Evolutionary conservation across 2,329 filamentous ascomycete species (phyloP), one percentile per base, ranked within the genome.

Genomic region (Hysterium pulicare): DNA sequence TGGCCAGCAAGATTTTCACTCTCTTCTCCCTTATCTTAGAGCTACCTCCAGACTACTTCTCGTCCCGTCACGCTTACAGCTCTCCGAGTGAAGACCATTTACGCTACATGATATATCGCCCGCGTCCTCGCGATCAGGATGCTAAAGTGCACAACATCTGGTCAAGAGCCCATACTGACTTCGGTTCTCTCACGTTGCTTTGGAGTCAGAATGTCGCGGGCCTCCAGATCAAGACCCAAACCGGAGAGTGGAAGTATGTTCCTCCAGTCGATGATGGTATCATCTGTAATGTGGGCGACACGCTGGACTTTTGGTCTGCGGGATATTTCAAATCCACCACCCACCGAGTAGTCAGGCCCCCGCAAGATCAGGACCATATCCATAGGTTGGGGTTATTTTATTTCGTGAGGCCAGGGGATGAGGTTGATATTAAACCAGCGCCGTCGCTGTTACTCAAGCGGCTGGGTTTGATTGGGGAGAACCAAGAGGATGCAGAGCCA

Each of bases 221-320:
- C 1, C 61, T 76, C 2, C 72, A 76, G 49, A 70, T 76, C 19
- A 72, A 69, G 62, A 66, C 62, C 3, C 60, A 57, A 5, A 57
- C 69, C 21, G 68, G 72, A 19, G 49, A 71, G 42, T 77, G 74
- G 73, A 69, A 73, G 32, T 70, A 71, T 15, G 73, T 74, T 0
- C 66, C 63, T 1, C 71, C 70, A 41, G 66, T 71, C 31, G 66
- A 69, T 3, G 70, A 71, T 11, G 72, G 71, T 1, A 65, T 76
- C n/a, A 71, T 76, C 4, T 68, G 74, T 35, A 77, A 77, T 37
- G 70, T 75, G 6, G 72, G 71, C 3, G 70, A 73, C 32, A 68
- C 66, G 1, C 54, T 72, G 20, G 69, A 61, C 38, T 56, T 56
- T 1, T 43, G 62, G 17, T 60, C 59, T 0, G 58, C 55, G 2